phyloP scores from a whole-genome alignment of 306 rosid species.

The Boehmeria nivea region DNA sequence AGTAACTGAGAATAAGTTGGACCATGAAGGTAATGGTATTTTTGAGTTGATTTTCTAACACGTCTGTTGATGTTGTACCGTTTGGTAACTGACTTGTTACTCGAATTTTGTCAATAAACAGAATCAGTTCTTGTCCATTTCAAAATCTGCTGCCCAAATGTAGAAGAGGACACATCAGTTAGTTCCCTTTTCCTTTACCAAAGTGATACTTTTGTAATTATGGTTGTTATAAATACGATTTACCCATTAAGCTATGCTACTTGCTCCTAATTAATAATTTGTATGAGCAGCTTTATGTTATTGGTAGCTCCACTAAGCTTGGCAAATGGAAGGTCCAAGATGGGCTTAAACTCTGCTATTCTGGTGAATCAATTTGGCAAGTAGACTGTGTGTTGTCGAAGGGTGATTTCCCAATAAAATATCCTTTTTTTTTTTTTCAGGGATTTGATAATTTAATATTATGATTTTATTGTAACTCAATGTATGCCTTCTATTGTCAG shows the following conservation, averaged over 20 bases:
- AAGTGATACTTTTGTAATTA: conserved; percentile 7
- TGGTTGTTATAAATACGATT: neutral
- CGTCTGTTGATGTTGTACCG: neutral
- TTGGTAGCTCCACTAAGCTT: conserved; percentile 63
- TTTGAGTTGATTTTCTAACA: conserved; percentile 11
- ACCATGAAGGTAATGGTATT: conserved; percentile 48
- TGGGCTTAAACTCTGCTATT: conserved; percentile 72
- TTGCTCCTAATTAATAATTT: conserved; percentile 14
- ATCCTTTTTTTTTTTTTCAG: conserved; percentile 42
- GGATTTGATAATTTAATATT: conserved; percentile 4
- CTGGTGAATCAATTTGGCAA: conserved; percentile 78
- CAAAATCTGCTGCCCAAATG: conserved; percentile 70
- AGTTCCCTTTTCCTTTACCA: conserved; percentile 20
- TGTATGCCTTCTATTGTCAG: neutral
- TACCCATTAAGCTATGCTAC: conserved; percentile 1
- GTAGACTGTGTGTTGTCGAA: conserved; percentile 60
- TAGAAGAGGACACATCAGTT: conserved; percentile 70
- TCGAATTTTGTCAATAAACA: conserved; percentile 31
- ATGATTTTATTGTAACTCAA: conserved; percentile 7
- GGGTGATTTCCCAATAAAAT: conserved; percentile 69
- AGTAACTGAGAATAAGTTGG: conserved; percentile 34
- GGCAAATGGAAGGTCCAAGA: conserved; percentile 70
- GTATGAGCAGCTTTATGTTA: conserved; percentile 58
- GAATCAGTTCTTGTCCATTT: conserved; percentile 60
- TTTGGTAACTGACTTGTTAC: conserved; percentile 11